Conservation (phyloP, 2,329 filamentous ascomycete genomes). For the Calycina herbarum region DNA sequence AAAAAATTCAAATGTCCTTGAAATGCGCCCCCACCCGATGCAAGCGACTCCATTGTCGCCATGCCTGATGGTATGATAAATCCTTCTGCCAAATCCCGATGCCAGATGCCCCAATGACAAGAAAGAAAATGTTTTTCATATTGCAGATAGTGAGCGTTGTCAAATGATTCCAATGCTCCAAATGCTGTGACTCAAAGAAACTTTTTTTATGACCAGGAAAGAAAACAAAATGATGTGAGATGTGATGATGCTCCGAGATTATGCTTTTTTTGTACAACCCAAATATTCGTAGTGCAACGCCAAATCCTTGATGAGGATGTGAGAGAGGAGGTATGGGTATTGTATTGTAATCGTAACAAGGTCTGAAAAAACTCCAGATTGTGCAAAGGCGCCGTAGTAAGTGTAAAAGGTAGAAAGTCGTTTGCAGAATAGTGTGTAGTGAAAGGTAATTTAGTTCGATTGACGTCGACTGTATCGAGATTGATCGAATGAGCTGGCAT, state of each 20-base stretch:
- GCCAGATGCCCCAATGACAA: constrained; percentile 22
- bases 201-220: constrained; percentile 27
- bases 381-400: constrained; percentile 25
- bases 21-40: constrained; percentile 5
- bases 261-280: constrained; percentile 38
- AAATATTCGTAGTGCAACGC: constrained; percentile 29
- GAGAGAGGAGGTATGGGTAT: constrained; percentile 31
- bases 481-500: constrained; percentile 87
- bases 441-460: constrained; percentile 29
- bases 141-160: constrained; percentile 22
- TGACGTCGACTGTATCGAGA: constrained; percentile 38
- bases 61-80: constrained; percentile 17
- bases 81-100: constrained; percentile 18
- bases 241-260: constrained; percentile 30
- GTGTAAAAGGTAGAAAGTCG: background rate
- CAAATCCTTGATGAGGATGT: constrained; percentile 28
- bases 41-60: constrained; percentile 17
- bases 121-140: constrained; percentile 15
- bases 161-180: constrained; percentile 22
- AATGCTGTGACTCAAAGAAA: constrained; percentile 28
- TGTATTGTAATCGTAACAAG: constrained; percentile 30
- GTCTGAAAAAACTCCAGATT: constrained; percentile 26
- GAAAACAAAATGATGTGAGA: constrained; percentile 23
- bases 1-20: background rate
- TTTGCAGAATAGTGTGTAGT: background rate